These are phyloP conservation scores for Botrytis squamosa DNA, from an alignment of 2,329 filamentous ascomycete genomes.

Conservation along the genomic window DNA sequence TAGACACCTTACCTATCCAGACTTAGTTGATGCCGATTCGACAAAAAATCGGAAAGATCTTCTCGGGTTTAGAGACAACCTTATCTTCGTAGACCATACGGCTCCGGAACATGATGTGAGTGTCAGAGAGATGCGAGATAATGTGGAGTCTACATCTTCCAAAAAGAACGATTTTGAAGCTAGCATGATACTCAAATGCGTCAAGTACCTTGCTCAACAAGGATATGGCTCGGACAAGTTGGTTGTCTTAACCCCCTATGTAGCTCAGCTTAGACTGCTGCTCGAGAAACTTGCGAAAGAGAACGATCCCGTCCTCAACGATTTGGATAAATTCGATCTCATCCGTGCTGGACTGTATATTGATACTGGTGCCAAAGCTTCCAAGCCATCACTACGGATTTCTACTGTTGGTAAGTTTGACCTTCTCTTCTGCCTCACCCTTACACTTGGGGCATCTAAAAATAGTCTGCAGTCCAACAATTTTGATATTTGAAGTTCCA, in stretches of 20 bases:
- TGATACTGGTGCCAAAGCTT: slow-evolving; percentile 51
- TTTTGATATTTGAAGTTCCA: background rate
- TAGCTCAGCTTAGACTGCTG: slow-evolving; percentile 64
- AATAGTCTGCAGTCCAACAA: background rate
- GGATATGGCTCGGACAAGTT: slow-evolving; percentile 65
- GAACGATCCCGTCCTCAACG: slow-evolving; percentile 65
- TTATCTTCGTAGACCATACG: slow-evolving; percentile 67
- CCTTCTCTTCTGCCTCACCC: background rate
- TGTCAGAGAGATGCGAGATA: slow-evolving; percentile 51
- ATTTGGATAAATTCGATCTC: slow-evolving; percentile 65
- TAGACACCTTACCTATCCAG: slow-evolving; percentile 59
- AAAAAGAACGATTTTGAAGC: slow-evolving; percentile 67
- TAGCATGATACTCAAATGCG: slow-evolving; percentile 61
- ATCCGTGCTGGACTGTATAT: slow-evolving; percentile 56
- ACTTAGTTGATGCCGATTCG: slow-evolving; percentile 53
- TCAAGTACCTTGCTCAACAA: slow-evolving; percentile 69
- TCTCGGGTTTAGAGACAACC: slow-evolving; percentile 56
- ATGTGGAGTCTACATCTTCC: slow-evolving; percentile 45
- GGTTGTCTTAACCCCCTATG: slow-evolving; percentile 70
- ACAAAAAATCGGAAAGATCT: slow-evolving; percentile 50
- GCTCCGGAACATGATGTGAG: slow-evolving; percentile 50
- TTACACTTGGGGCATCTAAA: background rate
- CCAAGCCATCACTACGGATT: slow-evolving; percentile 55
- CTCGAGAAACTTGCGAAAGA: slow-evolving; percentile 51
- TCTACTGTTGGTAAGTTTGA: slow-evolving; percentile 64